Evolutionary conservation across 257 asterid genomes (phyloP).

Genomic region (Haberlea rhodopensis): DNA sequence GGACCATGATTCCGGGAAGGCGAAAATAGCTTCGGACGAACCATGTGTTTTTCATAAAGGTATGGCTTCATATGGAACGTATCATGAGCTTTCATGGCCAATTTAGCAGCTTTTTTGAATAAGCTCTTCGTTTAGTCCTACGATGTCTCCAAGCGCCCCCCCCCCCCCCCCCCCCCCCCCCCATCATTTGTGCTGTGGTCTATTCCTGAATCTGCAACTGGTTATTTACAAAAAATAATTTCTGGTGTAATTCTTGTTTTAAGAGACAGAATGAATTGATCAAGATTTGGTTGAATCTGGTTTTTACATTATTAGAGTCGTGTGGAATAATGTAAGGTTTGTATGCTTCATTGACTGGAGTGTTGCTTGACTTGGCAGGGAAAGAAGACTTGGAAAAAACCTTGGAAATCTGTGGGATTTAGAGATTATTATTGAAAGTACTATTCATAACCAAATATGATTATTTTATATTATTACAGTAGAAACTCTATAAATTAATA

Average conservation of each 20-base stretch:
- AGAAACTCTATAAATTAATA: too few species aligned
- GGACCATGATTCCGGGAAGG: conserved; percentile 74
- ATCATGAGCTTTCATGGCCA: conserved; percentile 68
- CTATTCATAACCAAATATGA: too few species aligned
- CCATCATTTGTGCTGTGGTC: conserved; percentile 26
- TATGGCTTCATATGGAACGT: conserved; percentile 48
- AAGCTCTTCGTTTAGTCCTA: conserved; percentile 53
- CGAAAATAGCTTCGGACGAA: conserved; percentile 50
- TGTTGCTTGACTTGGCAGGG: conserved; percentile 21
- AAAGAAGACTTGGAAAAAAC: not conserved
- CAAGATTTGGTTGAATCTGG: conserved; percentile 2
- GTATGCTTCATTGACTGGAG: conserved; percentile 20
- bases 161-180: conserved; percentile 46
- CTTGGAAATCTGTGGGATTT: too few species aligned
- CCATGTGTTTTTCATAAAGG: conserved; percentile 45
- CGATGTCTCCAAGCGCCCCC: conserved; percentile 45
- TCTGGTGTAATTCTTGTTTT: not conserved
- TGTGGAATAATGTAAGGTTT: not conserved
- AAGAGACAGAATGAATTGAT: conserved; percentile 10
- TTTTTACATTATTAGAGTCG: conserved; percentile 1
- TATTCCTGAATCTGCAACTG: not conserved
- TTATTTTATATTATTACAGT: too few species aligned
- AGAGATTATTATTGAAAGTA: too few species aligned
- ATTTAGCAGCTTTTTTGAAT: conserved; percentile 58
- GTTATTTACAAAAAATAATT: not conserved